A percentile compares a stretch with the other conserved stretches of the same genome.
Evolutionary conservation across 2,329 filamentous ascomycete genomes (phyloP).

Genomic region (Rachicladosporium sp.): DNA sequence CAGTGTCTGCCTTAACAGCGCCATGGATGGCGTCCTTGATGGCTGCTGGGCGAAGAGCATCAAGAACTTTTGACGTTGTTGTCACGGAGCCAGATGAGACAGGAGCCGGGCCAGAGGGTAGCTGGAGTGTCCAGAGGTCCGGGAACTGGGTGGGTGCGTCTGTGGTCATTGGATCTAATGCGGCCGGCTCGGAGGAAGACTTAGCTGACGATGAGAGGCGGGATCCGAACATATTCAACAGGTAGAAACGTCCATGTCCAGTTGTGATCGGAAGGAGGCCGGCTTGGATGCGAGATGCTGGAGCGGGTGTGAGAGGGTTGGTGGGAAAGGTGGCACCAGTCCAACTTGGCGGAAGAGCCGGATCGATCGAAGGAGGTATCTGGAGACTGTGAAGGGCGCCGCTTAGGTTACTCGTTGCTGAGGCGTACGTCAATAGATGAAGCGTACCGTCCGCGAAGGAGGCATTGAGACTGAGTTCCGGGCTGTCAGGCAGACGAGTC

Average conservation of each 20-base stretch:
- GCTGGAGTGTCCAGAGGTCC: constrained; percentile 34
- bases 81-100: constrained; percentile 16
- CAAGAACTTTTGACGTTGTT: too few species aligned
- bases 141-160: constrained; percentile 19
- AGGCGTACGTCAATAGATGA: constrained; percentile 27
- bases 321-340: constrained; percentile 29
- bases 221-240: constrained; percentile 31
- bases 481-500: constrained; percentile 18
- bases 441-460: constrained; percentile 26
- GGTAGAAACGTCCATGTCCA: constrained; percentile 33
- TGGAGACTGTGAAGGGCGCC: constrained; percentile 18
- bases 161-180: constrained; percentile 11
- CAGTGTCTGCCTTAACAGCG: constrained; percentile 28
- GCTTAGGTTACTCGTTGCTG: constrained; percentile 16
- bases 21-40: constrained; percentile 32
- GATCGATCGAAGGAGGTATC: constrained; percentile 6
- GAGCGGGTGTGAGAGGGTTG: constrained; percentile 32
- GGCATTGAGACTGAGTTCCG: constrained; percentile 22
- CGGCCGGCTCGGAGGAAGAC: constrained; percentile 9
- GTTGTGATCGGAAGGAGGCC: constrained; percentile 30
- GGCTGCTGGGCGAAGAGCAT: constrained; percentile 27
- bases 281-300: constrained; percentile 26
- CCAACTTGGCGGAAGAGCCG: constrained; percentile 19
- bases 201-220: constrained; percentile 7
- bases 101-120: constrained; percentile 23